phyloP scores from a whole-genome alignment of 441 rosid genomes.

The Erodium chrysanthum region DNA sequence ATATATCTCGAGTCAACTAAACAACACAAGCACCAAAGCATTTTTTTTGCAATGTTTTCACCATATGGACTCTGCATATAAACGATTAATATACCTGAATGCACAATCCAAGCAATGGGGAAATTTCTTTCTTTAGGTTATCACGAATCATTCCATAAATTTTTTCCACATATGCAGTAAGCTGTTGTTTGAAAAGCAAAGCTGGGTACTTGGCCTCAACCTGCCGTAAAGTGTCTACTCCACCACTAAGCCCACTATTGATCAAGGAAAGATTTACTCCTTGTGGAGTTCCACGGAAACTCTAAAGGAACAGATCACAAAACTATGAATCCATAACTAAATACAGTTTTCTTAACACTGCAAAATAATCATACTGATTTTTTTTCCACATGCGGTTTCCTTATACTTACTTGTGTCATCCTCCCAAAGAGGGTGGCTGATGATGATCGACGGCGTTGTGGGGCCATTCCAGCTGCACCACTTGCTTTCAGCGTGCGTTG shows the following conservation, averaged over 20 bases:
- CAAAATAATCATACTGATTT: constrained; percentile 2
- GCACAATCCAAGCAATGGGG: constrained; percentile 95
- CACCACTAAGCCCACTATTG: constrained; percentile 52
- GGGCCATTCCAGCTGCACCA: constrained; percentile 98
- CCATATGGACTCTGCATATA: not conserved
- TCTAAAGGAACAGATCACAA: constrained; percentile 35
- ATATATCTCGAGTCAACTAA: not conserved
- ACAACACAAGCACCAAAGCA: not conserved
- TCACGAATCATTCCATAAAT: constrained; percentile 99
- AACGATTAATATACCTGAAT: constrained; percentile 59
- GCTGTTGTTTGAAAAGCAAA: constrained; percentile 96
- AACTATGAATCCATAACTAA: constrained; percentile 13
- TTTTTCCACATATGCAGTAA: constrained; percentile 96
- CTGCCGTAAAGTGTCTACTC: constrained; percentile 67
- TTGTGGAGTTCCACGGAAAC: constrained; percentile 94
- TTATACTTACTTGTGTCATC: constrained; percentile 65
- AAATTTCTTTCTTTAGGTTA: constrained; percentile 95
- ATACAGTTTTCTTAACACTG: constrained; percentile 8
- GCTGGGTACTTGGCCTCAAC: constrained; percentile 99
- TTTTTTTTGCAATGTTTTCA: not conserved
- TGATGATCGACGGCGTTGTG: constrained; percentile 94
- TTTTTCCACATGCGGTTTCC: not conserved
- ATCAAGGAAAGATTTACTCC: constrained; percentile 73
- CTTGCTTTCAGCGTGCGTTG: constrained; percentile 95
- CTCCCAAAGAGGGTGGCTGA: constrained; percentile 97